phyloP scores from a whole-genome alignment of 106 monocot species.

The Dactylorhiza incarnata region DNA sequence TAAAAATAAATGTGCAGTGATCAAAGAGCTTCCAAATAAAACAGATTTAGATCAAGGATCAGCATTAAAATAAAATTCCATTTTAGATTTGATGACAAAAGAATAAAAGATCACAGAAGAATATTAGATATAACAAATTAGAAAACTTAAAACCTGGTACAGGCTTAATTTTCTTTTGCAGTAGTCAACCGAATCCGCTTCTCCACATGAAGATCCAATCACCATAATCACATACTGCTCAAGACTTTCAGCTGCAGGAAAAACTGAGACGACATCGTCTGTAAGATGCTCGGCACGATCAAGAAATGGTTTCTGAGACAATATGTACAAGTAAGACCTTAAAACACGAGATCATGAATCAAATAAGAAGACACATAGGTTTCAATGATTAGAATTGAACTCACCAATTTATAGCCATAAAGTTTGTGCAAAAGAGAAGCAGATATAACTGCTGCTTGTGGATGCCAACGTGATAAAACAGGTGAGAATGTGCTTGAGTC shows the following conservation, averaged over 20 bases:
- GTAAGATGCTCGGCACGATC: slow-evolving; percentile 89
- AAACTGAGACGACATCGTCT: slow-evolving; percentile 84
- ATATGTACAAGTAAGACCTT: slow-evolving; percentile 12
- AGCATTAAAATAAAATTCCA: not conserved
- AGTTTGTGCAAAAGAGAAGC: slow-evolving; percentile 83
- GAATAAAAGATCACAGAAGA: not conserved
- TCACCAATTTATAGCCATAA: slow-evolving; percentile 86
- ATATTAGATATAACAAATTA: not conserved
- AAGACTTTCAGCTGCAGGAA: slow-evolving; percentile 84
- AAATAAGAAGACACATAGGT: not conserved
- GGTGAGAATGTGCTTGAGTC: slow-evolving; percentile 68
- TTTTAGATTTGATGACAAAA: not conserved
- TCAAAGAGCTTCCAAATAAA: too few relatives aligned
- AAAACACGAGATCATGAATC: not conserved
- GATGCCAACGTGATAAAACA: slow-evolving; percentile 62
- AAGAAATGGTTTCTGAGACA: slow-evolving; percentile 92
- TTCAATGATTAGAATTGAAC: slow-evolving; percentile 5
- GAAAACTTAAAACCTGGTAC: slow-evolving; percentile 49
- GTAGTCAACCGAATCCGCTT: slow-evolving; percentile 54
- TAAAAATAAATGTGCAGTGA: too few relatives aligned
- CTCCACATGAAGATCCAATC: slow-evolving; percentile 71
- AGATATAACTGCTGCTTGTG: slow-evolving; percentile 70
- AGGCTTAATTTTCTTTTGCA: slow-evolving; percentile 50
- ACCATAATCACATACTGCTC: slow-evolving; percentile 72
- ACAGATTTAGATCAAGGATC: too few relatives aligned